Evolutionary conservation across 192 early-diverging fungal species (phyloP).

Genomic region (Backusella sp.): DNA sequence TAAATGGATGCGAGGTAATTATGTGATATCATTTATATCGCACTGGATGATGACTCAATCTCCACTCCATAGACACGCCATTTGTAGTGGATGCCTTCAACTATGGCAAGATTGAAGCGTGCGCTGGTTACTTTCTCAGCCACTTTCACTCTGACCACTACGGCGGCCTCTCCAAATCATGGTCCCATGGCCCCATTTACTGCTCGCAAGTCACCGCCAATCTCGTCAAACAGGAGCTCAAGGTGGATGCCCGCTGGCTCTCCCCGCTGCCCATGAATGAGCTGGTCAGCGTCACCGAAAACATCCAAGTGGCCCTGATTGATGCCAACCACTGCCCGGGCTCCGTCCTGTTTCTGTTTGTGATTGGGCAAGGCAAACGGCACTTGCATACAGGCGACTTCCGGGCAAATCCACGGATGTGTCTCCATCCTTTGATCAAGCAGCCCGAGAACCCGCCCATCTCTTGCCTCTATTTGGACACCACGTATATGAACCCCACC

Average conservation of each 20-base stretch:
- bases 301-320: conserved; percentile 72
- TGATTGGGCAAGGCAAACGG: conserved; percentile 28
- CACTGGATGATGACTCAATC: neutral
- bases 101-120: conserved; percentile 72
- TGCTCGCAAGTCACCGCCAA: conserved; percentile 86
- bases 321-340: conserved; percentile 87
- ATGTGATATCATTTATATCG: too few relatives aligned
- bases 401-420: conserved; percentile 61
- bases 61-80: conserved; percentile 43
- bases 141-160: conserved; percentile 98
- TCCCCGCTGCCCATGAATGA: conserved; percentile 70
- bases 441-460: conserved; percentile 51
- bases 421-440: conserved; percentile 51
- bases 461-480: conserved; percentile 85
- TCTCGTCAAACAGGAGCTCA: conserved; percentile 64
- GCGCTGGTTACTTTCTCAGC: conserved; percentile 82
- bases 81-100: conserved; percentile 93
- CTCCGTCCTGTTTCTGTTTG: conserved; percentile 72
- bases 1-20: conserved; percentile 6
- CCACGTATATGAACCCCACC: conserved; percentile 80
- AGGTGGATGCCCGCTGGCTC: conserved; percentile 59
- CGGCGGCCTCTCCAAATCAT: conserved; percentile 59
- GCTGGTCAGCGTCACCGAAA: conserved; percentile 27
- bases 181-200: conserved; percentile 83
- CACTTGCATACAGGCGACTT: conserved; percentile 93